Percentiles rank a stretch among this genome's conserved stretches.
phyloP scores from a whole-genome alignment of 805 yeast species.

The Torulaspora quercuum region DNA sequence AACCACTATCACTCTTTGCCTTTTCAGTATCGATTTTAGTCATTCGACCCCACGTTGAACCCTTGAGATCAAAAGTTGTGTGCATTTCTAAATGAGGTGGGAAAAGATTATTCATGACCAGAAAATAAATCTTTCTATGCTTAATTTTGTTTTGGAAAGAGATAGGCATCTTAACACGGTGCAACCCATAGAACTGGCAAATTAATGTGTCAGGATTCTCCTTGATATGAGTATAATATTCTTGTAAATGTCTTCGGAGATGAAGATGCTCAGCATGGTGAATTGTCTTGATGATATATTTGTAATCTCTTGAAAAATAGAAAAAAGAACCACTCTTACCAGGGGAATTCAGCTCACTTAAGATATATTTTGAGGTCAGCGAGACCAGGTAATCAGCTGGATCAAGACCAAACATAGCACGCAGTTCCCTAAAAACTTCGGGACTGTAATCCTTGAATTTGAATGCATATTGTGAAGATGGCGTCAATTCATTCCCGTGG shows the following conservation, averaged over 20 bases:
- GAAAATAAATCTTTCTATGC: constrained; percentile 78
- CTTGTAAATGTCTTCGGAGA: constrained; percentile 64
- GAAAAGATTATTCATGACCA: constrained; percentile 95
- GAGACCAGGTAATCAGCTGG: constrained; percentile 95
- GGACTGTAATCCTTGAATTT: constrained; percentile 97
- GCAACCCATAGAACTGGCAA: constrained; percentile 95
- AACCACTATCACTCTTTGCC: constrained; percentile 25
- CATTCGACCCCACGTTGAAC: constrained; percentile 79
- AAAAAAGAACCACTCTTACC: constrained; percentile 97
- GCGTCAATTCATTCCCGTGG: constrained; percentile 84
- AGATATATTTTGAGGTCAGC: constrained; percentile 85
- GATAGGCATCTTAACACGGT: constrained; percentile 85
- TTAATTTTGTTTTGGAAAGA: constrained; percentile 37
- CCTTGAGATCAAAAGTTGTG: constrained; percentile 84
- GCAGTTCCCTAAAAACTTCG: constrained; percentile 81
- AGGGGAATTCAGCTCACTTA: constrained; percentile 90
- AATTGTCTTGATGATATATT: constrained; percentile 92
- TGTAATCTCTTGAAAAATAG: constrained; percentile 88
- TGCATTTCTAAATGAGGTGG: constrained; percentile 91
- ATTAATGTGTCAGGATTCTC: constrained; percentile 82
- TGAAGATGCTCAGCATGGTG: constrained; percentile 91
- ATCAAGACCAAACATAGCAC: constrained; percentile 79
- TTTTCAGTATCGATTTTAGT: constrained; percentile 39
- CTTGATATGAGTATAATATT: constrained; percentile 77
- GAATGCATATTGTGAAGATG: constrained; percentile 91